Evolutionary conservation across 1,284 basidiomycete genomes (phyloP).

Genomic region (Trametes polyzona): DNA sequence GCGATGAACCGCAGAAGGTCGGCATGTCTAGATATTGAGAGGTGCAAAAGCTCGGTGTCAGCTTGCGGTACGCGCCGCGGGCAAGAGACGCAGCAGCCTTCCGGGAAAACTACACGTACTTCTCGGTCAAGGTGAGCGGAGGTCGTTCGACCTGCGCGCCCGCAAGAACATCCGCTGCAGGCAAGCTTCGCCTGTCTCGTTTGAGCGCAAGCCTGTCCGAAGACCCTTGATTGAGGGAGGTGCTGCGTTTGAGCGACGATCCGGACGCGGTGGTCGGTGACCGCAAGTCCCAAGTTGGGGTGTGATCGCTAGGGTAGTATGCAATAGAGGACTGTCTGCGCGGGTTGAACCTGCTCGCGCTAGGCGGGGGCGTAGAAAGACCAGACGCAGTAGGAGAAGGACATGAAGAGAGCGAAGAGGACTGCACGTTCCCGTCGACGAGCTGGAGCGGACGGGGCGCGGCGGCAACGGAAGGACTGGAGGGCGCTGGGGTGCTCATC

Average conservation of each 20-base stretch:
- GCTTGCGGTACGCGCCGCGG: too few relatives aligned
- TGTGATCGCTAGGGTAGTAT: constrained; percentile 50
- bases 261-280: constrained; percentile 30
- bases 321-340: constrained; percentile 68
- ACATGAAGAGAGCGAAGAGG: constrained; percentile 24
- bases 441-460: constrained; percentile 37
- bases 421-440: constrained; percentile 33
- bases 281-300: constrained; percentile 33
- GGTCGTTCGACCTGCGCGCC: constrained; percentile 30
- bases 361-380: constrained; percentile 31
- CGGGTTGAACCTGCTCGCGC: constrained; percentile 28
- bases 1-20: constrained; percentile 79
- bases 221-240: constrained; percentile 27
- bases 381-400: constrained; percentile 27
- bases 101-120: constrained; percentile 41
- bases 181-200: constrained; percentile 32
- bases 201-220: constrained; percentile 18
- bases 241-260: constrained; percentile 29
- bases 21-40: constrained; percentile 70
- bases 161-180: constrained; percentile 24
- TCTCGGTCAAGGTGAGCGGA: constrained; percentile 65
- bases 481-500: constrained; percentile 24
- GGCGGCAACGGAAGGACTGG: constrained; percentile 22
- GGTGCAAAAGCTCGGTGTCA: too few relatives aligned
- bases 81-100: too few relatives aligned